Conservation (phyloP, 441 rosid genomes). For the Syzygium syzygioides region DNA sequence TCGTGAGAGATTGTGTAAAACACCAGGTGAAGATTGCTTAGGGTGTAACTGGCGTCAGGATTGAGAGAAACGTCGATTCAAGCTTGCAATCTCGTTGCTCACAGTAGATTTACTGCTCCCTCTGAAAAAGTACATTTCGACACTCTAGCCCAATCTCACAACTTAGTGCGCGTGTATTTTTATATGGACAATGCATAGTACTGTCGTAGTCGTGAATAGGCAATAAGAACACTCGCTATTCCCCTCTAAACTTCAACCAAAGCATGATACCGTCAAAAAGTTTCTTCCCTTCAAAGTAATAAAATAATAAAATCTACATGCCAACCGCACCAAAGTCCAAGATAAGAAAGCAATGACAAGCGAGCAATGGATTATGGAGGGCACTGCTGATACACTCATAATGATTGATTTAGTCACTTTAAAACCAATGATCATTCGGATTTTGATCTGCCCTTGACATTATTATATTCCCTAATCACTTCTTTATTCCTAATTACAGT, state of each 20-base stretch:
- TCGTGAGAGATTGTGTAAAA: background rate
- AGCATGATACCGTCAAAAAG: background rate
- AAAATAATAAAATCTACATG: background rate
- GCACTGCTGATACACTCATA: background rate
- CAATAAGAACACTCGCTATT: background rate
- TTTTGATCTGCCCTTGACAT: background rate
- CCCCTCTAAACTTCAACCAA: background rate
- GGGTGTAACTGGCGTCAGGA: too few relatives aligned
- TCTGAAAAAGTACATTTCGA: background rate
- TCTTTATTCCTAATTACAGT: background rate
- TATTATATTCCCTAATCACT: background rate
- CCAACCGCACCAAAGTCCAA: background rate
- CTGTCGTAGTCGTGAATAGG: background rate
- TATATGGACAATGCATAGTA: background rate
- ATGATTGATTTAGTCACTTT: background rate
- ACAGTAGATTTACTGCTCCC: background rate
- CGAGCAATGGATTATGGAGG: background rate
- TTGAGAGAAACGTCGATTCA: background rate
- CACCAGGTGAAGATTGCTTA: background rate
- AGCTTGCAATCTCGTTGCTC: background rate
- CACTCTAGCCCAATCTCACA: background rate
- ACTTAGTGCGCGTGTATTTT: background rate
- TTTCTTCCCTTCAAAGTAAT: background rate
- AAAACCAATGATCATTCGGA: background rate
- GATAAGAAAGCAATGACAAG: background rate